These are phyloP conservation scores for Cenchrus fungigraminus DNA, from an alignment of 176 grass and related monocot species.

Conservation along the genomic window DNA sequence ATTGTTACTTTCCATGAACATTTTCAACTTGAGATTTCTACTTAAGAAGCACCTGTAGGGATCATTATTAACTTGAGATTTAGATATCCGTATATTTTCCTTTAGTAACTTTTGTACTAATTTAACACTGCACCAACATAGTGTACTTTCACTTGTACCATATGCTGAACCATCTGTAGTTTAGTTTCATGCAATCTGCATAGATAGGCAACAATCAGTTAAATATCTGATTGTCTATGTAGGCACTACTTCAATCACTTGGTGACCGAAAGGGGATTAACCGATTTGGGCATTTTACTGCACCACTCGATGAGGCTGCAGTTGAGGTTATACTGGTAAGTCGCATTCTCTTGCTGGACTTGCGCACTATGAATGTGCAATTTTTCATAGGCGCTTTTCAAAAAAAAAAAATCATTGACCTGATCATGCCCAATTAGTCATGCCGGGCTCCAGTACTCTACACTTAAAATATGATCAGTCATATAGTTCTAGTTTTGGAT, in stretches of 20 bases:
- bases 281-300: slow-evolving; percentile 88
- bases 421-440: background rate
- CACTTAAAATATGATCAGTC: background rate
- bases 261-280: slow-evolving; percentile 92
- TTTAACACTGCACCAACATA: background rate
- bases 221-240: slow-evolving; percentile 12
- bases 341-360: slow-evolving; percentile 1
- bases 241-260: slow-evolving; percentile 96
- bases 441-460: background rate
- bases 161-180: background rate
- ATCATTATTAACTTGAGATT: slow-evolving; percentile 14
- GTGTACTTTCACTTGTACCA: background rate
- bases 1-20: slow-evolving; percentile 40
- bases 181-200: background rate
- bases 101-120: background rate
- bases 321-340: slow-evolving; percentile 92
- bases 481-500: background rate
- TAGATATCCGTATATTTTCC: background rate
- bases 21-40: background rate
- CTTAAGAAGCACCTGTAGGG: slow-evolving; percentile 5
- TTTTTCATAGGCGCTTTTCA: slow-evolving; percentile 8
- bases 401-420: too few relatives aligned
- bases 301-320: slow-evolving; percentile 91
- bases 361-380: background rate
- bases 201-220: background rate